These are phyloP conservation scores for Iris pallida DNA, from an alignment of 116 monocot genomes.

Conservation along the genomic window DNA sequence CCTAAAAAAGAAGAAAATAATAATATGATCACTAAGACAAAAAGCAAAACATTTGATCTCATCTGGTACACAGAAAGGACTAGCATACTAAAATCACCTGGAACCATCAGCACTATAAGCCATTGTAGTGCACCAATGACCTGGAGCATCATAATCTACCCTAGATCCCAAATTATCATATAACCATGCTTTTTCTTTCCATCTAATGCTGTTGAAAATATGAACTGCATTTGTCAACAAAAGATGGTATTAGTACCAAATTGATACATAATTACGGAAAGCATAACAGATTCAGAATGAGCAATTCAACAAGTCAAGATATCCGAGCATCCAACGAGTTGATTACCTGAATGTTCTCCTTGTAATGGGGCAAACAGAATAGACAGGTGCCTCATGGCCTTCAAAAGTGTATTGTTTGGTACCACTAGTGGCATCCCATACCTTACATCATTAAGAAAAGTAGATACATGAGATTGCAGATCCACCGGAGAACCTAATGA, in stretches of 20 bases:
- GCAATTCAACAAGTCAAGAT: background rate
- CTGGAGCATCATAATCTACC: constrained; percentile 73
- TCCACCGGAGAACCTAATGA: background rate
- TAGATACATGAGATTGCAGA: background rate
- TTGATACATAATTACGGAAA: background rate
- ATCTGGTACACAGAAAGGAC: background rate
- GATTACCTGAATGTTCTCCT: constrained; percentile 66
- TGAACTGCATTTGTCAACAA: constrained; percentile 35
- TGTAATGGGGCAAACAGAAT: constrained; percentile 70
- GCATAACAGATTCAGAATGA: background rate
- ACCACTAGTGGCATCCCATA: constrained; percentile 62
- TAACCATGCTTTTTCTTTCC: constrained; percentile 78
- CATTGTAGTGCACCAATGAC: constrained; percentile 67
- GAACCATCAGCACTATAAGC: constrained; percentile 72
- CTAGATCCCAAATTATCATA: constrained; percentile 65
- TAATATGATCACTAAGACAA: background rate
- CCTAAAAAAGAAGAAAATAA: constrained; percentile 25
- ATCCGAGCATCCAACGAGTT: background rate
- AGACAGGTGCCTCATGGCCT: constrained; percentile 78
- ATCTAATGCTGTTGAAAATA: constrained; percentile 64
- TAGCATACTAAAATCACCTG: constrained; percentile 23
- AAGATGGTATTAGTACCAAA: constrained; percentile 5
- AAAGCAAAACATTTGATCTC: background rate
- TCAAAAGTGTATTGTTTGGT: constrained; percentile 48
- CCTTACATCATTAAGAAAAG: constrained; percentile 11